Percentiles rank a stretch among this genome's conserved stretches.
These are phyloP conservation scores for Rhizopus sp. DNA, from an alignment of 371 early-diverging fungal species.

Conservation along the genomic window DNA sequence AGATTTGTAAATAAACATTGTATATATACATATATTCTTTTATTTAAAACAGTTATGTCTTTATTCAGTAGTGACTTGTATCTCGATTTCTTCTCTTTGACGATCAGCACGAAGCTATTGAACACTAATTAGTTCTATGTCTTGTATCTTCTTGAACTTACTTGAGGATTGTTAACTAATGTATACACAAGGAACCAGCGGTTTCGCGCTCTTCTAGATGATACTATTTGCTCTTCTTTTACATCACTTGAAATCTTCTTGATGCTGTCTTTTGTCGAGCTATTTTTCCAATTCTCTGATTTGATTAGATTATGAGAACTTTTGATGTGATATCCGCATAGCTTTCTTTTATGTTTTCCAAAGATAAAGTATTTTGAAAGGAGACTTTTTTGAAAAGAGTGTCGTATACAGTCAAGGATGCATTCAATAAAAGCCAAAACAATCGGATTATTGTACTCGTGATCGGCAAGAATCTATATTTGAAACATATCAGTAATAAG, in stretches of 20 bases:
- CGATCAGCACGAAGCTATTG: slow-evolving; percentile 6
- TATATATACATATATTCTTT: background rate
- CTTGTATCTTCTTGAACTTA: slow-evolving; percentile 12
- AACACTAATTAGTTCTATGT: slow-evolving; percentile 1
- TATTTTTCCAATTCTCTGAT: background rate
- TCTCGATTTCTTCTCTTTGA: background rate
- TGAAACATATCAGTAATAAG: background rate
- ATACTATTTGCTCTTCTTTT: background rate
- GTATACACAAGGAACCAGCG: slow-evolving; percentile 51
- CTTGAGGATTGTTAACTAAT: slow-evolving; percentile 43
- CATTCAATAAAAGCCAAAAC: slow-evolving; percentile 41
- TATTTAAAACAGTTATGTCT: too few species aligned
- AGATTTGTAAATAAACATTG: background rate
- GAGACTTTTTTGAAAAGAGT: background rate
- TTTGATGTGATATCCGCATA: slow-evolving; percentile 7
- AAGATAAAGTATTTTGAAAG: background rate
- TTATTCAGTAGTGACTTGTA: too few species aligned
- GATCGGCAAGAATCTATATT: slow-evolving; percentile 42
- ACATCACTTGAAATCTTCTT: background rate
- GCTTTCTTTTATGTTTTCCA: background rate
- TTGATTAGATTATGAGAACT: background rate
- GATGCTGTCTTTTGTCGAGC: background rate
- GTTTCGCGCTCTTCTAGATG: slow-evolving; percentile 27
- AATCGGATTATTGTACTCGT: slow-evolving; percentile 52
- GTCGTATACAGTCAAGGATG: slow-evolving; percentile 19